Percentiles rank a stretch among this genome's conserved stretches.
These are phyloP conservation scores for Trichoderma sp. DNA, from an alignment of 2,329 filamentous ascomycete genomes.

Conservation along the genomic window DNA sequence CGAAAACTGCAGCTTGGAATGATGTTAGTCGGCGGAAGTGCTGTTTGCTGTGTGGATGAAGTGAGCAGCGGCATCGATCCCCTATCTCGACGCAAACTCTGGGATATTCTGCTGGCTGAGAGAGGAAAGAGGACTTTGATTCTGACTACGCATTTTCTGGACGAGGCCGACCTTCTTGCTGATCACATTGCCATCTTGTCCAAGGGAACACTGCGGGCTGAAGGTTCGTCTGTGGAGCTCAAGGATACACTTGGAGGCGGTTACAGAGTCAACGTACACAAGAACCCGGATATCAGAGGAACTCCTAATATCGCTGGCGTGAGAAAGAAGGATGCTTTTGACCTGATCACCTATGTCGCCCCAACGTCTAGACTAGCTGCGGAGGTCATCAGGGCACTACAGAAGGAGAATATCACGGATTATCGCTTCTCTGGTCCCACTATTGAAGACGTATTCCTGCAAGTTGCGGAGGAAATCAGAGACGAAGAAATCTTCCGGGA, in stretches of 20 bases:
- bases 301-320: conserved; percentile 55
- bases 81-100: conserved; percentile 81
- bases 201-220: conserved; percentile 75
- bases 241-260: conserved; percentile 81
- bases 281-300: conserved; percentile 49
- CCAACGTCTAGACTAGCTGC: conserved; percentile 69
- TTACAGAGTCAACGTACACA: conserved; percentile 75
- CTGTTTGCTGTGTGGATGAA: conserved; percentile 88
- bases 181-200: conserved; percentile 88
- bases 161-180: conserved; percentile 85
- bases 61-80: conserved; percentile 88
- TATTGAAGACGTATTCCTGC: conserved; percentile 89
- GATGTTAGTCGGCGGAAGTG: conserved; percentile 90
- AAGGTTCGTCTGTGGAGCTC: conserved; percentile 81
- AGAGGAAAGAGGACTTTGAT: conserved; percentile 79
- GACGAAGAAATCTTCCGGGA: conserved; percentile 44
- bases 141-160: conserved; percentile 88
- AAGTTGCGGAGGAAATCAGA: conserved; percentile 76
- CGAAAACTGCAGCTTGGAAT: conserved; percentile 88
- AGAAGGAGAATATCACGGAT: conserved; percentile 64
- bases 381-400: conserved; percentile 66
- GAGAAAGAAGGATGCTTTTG: conserved; percentile 59
- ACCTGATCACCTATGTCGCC: conserved; percentile 71
- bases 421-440: conserved; percentile 87
- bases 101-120: conserved; percentile 88